phyloP scores from a whole-genome alignment of 2,329 filamentous ascomycete species.

The Clonostachys rhizophaga region DNA sequence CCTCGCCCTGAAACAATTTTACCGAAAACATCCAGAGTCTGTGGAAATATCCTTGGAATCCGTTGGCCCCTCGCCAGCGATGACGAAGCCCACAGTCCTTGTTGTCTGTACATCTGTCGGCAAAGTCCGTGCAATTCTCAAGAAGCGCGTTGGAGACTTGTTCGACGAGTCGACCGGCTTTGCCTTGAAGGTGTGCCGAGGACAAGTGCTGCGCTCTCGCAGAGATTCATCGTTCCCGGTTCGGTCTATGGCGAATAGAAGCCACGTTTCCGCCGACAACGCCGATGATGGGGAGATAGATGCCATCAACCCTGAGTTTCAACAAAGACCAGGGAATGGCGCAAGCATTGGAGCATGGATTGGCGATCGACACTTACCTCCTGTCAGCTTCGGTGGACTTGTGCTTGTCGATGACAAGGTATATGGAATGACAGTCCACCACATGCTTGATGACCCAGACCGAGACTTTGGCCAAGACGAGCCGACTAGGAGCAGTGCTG shows the following conservation, averaged over 20 bases:
- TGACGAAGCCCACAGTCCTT: constrained; percentile 67
- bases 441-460: constrained; percentile 79
- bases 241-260: constrained; percentile 22
- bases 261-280: constrained; percentile 16
- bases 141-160: constrained; percentile 58
- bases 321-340: constrained; percentile 74
- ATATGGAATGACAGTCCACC: constrained; percentile 94
- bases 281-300: constrained; percentile 29
- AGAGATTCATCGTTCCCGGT: constrained; percentile 25
- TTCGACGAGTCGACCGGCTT: constrained; percentile 61
- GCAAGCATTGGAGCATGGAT: constrained; percentile 92
- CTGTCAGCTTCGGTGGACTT: constrained; percentile 86
- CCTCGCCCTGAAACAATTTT: constrained; percentile 63
- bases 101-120: constrained; percentile 72
- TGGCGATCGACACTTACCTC: constrained; percentile 78
- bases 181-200: constrained; percentile 67
- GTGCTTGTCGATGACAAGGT: constrained; percentile 79
- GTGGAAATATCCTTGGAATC: constrained; percentile 75
- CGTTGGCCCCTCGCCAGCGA: constrained; percentile 63
- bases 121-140: constrained; percentile 68
- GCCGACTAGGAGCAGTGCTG: constrained; percentile 30
- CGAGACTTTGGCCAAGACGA: constrained; percentile 26
- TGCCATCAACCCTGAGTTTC: constrained; percentile 69
- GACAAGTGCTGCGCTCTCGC: constrained; percentile 60
- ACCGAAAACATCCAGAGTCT: constrained; percentile 70